phyloP scores from a whole-genome alignment of 768 basidiomycete species.

The Calocera cornea region DNA sequence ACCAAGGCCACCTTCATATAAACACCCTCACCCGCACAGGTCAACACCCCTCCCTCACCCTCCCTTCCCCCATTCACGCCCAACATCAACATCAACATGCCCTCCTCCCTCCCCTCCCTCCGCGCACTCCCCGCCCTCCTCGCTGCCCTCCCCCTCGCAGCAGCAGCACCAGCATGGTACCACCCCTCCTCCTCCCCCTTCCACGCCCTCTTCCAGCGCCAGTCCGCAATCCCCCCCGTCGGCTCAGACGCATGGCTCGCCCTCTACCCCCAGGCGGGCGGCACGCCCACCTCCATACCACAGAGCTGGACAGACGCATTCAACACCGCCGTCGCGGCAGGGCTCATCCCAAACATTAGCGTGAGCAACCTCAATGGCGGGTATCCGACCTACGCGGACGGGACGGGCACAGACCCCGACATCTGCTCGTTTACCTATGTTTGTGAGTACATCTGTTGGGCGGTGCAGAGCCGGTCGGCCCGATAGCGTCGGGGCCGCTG shows the following conservation, averaged over 20 bases:
- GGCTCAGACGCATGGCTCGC: conserved; percentile 56
- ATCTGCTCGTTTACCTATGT: conserved; percentile 71
- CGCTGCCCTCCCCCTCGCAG: background rate
- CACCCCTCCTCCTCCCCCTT: conserved; percentile 48
- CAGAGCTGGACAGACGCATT: conserved; percentile 60
- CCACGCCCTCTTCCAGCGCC: conserved; percentile 48
- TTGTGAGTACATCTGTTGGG: conserved; percentile 27
- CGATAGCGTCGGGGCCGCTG: background rate
- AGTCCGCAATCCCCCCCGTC: conserved; percentile 31
- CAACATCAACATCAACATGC: background rate
- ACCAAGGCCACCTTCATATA: too few relatives aligned
- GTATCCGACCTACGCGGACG: conserved; percentile 25
- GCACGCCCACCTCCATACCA: conserved; percentile 41
- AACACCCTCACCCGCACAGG: too few relatives aligned
- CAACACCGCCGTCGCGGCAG: conserved; percentile 46
- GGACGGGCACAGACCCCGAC: conserved; percentile 26
- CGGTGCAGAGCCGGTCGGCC: background rate
- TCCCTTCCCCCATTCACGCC: background rate
- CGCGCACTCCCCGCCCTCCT: background rate
- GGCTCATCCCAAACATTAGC: conserved; percentile 61
- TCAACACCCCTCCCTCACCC: background rate
- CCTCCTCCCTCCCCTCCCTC: background rate
- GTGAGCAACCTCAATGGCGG: conserved; percentile 27
- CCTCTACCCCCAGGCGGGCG: conserved; percentile 38
- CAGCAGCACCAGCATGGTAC: conserved; percentile 19